Evolutionary conservation across 2,329 filamentous ascomycete species (phyloP).

Genomic region (Beauveria australis): DNA sequence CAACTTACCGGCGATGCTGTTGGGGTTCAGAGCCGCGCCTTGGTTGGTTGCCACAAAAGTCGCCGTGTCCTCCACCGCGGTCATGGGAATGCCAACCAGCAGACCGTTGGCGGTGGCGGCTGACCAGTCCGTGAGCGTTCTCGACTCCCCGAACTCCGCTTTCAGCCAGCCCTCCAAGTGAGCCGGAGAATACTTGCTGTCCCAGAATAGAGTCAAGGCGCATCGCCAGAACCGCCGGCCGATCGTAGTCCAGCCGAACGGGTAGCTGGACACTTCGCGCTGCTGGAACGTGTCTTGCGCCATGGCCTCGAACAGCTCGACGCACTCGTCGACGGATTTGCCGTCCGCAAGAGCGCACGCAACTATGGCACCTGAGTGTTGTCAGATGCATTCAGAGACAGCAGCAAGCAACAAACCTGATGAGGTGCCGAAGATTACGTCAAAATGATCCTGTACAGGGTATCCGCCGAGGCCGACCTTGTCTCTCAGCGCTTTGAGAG

Average conservation of each 20-base stretch:
- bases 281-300: background rate
- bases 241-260: background rate
- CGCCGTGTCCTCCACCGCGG: background rate
- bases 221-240: background rate
- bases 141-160: background rate
- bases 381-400: background rate
- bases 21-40: background rate
- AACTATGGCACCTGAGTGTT: background rate
- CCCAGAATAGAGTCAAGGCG: background rate
- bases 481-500: background rate
- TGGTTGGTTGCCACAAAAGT: background rate
- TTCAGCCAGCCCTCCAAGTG: background rate
- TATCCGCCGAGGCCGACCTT: background rate
- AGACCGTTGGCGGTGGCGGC: background rate
- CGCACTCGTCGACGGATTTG: background rate
- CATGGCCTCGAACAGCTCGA: background rate
- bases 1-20: background rate
- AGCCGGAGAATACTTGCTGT: background rate
- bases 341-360: background rate
- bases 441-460: too few species aligned
- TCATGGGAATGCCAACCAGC: background rate
- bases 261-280: background rate
- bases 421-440: too few species aligned
- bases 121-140: background rate
- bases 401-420: too few species aligned